Base-by-base conservation (phyloP, 805 yeast genomes). In the Candida ulmi region DNA sequence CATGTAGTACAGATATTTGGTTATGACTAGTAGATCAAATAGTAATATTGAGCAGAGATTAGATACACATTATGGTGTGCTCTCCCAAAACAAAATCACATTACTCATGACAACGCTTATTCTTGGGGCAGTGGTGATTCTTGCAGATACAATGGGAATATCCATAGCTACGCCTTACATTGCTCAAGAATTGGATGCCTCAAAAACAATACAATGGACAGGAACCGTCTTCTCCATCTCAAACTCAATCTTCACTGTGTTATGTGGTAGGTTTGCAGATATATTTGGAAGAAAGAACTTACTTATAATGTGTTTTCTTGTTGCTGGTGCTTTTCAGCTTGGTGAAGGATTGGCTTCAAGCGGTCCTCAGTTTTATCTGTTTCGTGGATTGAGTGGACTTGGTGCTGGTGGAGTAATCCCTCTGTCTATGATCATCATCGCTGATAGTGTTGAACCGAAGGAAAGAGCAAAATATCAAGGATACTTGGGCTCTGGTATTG, bases 381-480 rank as follows among this genome's bases (percentile, higher is more conserved):
- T 72, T 46, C 58, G 82, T 38, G 78, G 76, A 0, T 57, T 76
- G 38, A 70, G 77, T 13, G 82, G 83, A 17, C 62, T 77, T 19
- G 83, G 80, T 5, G 61, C 66, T 34, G 81, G 81, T 3, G 81
- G 80, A 1, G 63, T 71, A 5, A 65, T 69, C 13, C 69, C 76
- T 5, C 53, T 76, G 18, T 48, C 70, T 1, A 76, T 74, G 77
- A 73, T 74, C 21, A 66, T 74, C 13, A 61, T 74, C 32, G 69
- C 79, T 41, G 28, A 77, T 50, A 54, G 76, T 17, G 77, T 75
- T 11, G 66, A 79, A 0, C 56, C 77, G 23, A 61, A 68, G 43
- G 71, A 75, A 41, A 60, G 83, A 45, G 82, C 81, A 0, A 71
- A 70, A 46, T 77, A 66, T 52, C 81, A 76, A 55, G 82, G 82